Percentiles rank a stretch among this genome's conserved stretches.
phyloP scores from a whole-genome alignment of 2,329 filamentous ascomycete species.

The Scedosporium aurantiacum region DNA sequence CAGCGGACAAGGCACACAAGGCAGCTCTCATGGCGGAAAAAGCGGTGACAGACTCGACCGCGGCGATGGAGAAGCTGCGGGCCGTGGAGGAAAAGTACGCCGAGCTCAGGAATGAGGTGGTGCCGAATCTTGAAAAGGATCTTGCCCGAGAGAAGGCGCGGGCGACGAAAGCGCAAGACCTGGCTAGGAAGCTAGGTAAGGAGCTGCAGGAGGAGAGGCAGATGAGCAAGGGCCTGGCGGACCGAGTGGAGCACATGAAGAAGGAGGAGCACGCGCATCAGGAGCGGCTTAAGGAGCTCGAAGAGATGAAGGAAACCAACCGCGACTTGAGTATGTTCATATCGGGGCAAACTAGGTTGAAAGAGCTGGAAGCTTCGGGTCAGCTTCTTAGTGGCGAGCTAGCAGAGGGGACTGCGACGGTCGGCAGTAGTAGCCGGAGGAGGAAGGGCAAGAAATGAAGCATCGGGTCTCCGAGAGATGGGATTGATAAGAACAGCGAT shows the following conservation, averaged over 20 bases:
- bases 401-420: conserved; percentile 58
- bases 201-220: conserved; percentile 79
- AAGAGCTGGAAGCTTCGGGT: conserved; percentile 53
- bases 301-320: conserved; percentile 75
- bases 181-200: conserved; percentile 65
- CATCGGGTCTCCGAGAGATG: background rate
- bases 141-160: conserved; percentile 56
- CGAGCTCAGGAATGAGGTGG: conserved; percentile 39
- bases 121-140: conserved; percentile 63
- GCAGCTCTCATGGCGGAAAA: conserved; percentile 57
- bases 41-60: conserved; percentile 39
- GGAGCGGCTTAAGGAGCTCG: conserved; percentile 44
- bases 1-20: conserved; percentile 76
- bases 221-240: conserved; percentile 69
- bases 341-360: conserved; percentile 69
- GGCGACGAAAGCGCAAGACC: conserved; percentile 59
- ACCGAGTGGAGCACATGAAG: conserved; percentile 66
- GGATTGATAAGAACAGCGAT: too few species aligned
- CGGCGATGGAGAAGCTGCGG: conserved; percentile 37
- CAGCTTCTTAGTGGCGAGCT: conserved; percentile 57
- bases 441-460: conserved; percentile 35
- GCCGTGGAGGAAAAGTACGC: conserved; percentile 35
- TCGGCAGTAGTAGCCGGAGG: conserved; percentile 42
- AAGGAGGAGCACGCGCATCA: conserved; percentile 47
- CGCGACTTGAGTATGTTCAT: conserved; percentile 82